phyloP scores from a whole-genome alignment of 2,329 filamentous ascomycete species.

The Trichoderma pleuroti region DNA sequence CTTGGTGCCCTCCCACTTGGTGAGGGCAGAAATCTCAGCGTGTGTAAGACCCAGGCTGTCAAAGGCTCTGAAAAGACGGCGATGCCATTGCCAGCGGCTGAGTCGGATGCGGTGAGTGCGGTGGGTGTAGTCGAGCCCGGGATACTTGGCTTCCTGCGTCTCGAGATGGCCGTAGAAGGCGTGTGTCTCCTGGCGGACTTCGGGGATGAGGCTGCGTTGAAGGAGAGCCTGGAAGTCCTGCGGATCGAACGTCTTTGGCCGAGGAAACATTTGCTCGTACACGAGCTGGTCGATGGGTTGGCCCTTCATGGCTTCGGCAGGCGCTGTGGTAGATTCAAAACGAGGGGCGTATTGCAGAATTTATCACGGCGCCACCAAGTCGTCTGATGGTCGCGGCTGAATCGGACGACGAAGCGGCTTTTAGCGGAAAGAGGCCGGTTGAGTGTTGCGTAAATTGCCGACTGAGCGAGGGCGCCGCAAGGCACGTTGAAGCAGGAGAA shows the following conservation, averaged over 20 bases:
- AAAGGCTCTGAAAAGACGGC: slow-evolving; percentile 72
- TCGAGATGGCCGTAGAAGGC: slow-evolving; percentile 77
- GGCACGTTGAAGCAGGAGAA: background rate
- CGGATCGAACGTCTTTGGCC: slow-evolving; percentile 64
- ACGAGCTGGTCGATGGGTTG: slow-evolving; percentile 68
- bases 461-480: background rate
- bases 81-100: slow-evolving; percentile 72
- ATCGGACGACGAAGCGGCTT: background rate
- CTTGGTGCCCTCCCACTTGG: slow-evolving; percentile 78
- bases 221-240: slow-evolving; percentile 68
- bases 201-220: slow-evolving; percentile 66
- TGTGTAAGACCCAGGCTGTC: slow-evolving; percentile 65
- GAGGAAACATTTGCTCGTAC: slow-evolving; percentile 70
- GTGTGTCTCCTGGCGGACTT: slow-evolving; percentile 75
- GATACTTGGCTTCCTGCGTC: slow-evolving; percentile 76
- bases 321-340: background rate
- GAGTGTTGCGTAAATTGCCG: background rate
- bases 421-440: background rate
- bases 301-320: slow-evolving; percentile 60
- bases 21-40: slow-evolving; percentile 66
- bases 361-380: background rate
- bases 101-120: slow-evolving; percentile 73
- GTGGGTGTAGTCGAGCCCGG: slow-evolving; percentile 74
- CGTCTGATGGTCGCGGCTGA: background rate
- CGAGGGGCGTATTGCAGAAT: background rate